phyloP scores from a whole-genome alignment of 2,329 filamentous ascomycete species.

The Xylariaceae sp. region DNA sequence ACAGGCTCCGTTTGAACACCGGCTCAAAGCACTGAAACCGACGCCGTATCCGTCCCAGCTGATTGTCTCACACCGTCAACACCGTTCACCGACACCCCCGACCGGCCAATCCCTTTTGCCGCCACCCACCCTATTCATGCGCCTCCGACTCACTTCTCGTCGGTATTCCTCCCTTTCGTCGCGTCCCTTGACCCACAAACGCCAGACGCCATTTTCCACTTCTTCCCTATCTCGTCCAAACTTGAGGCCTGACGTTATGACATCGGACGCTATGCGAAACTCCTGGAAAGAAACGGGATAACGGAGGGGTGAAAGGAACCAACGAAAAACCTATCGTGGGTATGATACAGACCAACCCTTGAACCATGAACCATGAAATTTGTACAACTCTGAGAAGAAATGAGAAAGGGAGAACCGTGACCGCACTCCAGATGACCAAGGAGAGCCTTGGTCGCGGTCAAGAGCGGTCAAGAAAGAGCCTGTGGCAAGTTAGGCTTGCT shows the following conservation, averaged over 20 bases:
- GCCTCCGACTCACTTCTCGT: conserved; percentile 1
- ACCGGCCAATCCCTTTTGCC: not conserved
- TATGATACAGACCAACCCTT: conserved; percentile 31
- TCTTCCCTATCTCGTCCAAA: conserved; percentile 24
- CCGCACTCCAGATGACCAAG: conserved; percentile 4
- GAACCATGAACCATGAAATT: conserved; percentile 27
- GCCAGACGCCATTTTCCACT: conserved; percentile 26
- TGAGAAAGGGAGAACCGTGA: conserved; percentile 12
- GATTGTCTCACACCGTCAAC: conserved; percentile 1
- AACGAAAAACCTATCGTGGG: conserved; percentile 27
- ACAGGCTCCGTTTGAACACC: conserved; percentile 3
- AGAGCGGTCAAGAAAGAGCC: conserved; percentile 4
- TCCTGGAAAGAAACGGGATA: conserved; percentile 23
- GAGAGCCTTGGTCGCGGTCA: conserved; percentile 4
- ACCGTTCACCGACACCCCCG: not conserved
- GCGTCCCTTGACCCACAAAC: conserved; percentile 14
- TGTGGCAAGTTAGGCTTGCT: conserved; percentile 23
- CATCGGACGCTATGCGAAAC: conserved; percentile 27
- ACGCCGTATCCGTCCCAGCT: conserved; percentile 3
- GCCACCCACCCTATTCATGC: conserved; percentile 1
- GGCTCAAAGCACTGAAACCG: conserved; percentile 6
- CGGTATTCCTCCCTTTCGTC: conserved; percentile 3
- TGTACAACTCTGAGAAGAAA: conserved; percentile 27
- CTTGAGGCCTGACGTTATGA: conserved; percentile 25
- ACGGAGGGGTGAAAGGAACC: conserved; percentile 22